Base-by-base conservation (phyloP, 768 basidiomycete genomes). In the Dacryopinax primogenitus region DNA sequence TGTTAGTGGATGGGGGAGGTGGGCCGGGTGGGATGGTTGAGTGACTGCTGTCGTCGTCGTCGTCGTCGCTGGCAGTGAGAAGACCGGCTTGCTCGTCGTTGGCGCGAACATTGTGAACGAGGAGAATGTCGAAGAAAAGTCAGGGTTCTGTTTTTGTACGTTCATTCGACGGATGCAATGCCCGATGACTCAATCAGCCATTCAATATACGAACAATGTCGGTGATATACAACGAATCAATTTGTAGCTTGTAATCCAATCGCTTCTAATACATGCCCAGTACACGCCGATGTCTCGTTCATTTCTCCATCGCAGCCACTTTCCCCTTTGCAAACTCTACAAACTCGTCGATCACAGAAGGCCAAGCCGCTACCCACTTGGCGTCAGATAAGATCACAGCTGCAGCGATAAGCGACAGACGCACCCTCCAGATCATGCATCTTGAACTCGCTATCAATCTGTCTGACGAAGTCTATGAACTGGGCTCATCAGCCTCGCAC, bases 291-390 rank as follows among this genome's bases (percentile, higher is more conserved):
- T 39, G 37, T 11, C 12, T n/a, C 37, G 37, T 9, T 58, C 51
- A 58, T 21, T 58, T 30, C 51, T 58, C 26, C 51, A 58, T 58
- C 26, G 51, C 21, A 26, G 26, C 13, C 9, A 26, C 44, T 35
- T 41, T 34, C 32, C 75, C 74, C 71, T 80, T 83, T 39, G 83
- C 86, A 70, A 79, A 86, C 64, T 81, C 83, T 16, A 90, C 88
- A 70, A 90, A 92, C 63, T 89, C 88, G 70, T 93, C 90, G 67
- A 92, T 87, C 26, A 86, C 81, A 36, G 89, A 90, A 3, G 90
- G 90, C 90, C 90, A 92, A 1, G 91, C 87, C 58, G 82, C 90
- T 90, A 71, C 1, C 37, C 7, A n/a, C 21, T 67, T 63, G 62
- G 16, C 34, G 37, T 58, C 65, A 39, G 35, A 7, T 30, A 39